Percentiles rank a stretch among this genome's conserved stretches.
phyloP scores from a whole-genome alignment of 371 early-diverging fungal species.

The Nematocida ironsii region DNA sequence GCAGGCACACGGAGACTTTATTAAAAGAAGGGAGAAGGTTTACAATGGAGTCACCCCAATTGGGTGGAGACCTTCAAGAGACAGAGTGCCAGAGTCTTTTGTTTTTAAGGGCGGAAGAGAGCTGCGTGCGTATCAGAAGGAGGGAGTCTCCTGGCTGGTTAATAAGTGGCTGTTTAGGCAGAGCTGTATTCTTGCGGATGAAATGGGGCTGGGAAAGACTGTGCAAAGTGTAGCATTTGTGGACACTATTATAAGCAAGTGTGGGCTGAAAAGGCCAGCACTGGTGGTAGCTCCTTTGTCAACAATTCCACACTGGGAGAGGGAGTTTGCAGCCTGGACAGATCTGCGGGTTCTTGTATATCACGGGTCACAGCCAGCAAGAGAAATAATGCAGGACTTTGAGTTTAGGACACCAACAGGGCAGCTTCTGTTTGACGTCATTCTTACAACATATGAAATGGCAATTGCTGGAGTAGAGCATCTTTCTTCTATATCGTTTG shows the following conservation, averaged over 20 bases:
- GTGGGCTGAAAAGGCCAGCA: constrained; percentile 75
- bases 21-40: constrained; percentile 59
- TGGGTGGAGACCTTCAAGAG: constrained; percentile 68
- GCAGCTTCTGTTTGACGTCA: constrained; percentile 77
- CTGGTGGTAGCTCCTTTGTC: constrained; percentile 95
- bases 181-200: constrained; percentile 96
- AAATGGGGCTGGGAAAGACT: constrained; percentile 98
- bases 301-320: constrained; percentile 91
- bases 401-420: constrained; percentile 74
- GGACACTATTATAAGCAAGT: constrained; percentile 80
- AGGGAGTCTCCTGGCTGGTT: constrained; percentile 97
- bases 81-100: constrained; percentile 50
- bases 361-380: constrained; percentile 80
- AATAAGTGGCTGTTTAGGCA: constrained; percentile 86
- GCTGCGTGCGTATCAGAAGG: constrained; percentile 89
- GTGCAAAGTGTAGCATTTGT: constrained; percentile 87
- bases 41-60: constrained; percentile 56
- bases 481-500: constrained; percentile 81
- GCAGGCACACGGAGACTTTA: constrained; percentile 69
- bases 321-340: constrained; percentile 88
- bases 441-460: constrained; percentile 95
- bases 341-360: constrained; percentile 81
- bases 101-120: constrained; percentile 43
- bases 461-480: constrained; percentile 80
- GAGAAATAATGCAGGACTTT: constrained; percentile 75